phyloP scores from a whole-genome alignment of 345 rosid genomes.

The Excoecaria cochinchinensis region DNA sequence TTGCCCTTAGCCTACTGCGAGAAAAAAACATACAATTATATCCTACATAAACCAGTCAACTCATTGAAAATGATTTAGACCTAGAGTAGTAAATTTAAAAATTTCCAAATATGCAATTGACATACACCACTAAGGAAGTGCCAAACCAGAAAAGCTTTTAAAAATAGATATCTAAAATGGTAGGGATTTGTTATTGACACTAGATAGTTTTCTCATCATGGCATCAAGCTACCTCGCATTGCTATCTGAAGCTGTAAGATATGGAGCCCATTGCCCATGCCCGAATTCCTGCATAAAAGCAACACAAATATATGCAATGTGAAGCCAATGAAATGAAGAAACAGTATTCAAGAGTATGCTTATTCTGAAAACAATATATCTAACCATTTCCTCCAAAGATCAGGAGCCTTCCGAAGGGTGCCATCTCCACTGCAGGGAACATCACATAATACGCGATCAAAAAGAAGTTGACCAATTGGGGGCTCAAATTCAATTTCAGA shows the following conservation, averaged over 20 bases:
- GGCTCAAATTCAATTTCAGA: constrained; percentile 37
- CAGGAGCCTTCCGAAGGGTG: constrained; percentile 97
- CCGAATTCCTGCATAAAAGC: constrained; percentile 58
- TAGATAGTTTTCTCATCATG: background rate
- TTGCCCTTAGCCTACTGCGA: background rate
- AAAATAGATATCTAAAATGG: background rate
- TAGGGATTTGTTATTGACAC: background rate
- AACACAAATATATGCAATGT: constrained; percentile 14
- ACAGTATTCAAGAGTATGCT: background rate
- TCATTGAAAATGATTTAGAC: background rate
- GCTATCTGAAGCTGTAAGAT: constrained; percentile 83
- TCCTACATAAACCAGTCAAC: background rate
- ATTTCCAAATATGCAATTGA: background rate
- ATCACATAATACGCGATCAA: constrained; percentile 92
- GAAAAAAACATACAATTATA: background rate
- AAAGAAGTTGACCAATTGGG: constrained; percentile 53
- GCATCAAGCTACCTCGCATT: constrained; percentile 65
- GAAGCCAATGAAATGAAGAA: background rate
- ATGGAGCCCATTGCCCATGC: constrained; percentile 90
- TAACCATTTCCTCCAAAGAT: constrained; percentile 94
- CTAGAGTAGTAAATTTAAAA: background rate
- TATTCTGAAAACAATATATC: constrained; percentile 4
- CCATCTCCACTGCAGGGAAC: constrained; percentile 99
- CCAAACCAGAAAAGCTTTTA: background rate
- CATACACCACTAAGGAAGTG: background rate